Evolutionary conservation across 768 basidiomycete species (phyloP), one percentile per base, ranked within the genome.

Genomic region (Lactarius trivialis): DNA sequence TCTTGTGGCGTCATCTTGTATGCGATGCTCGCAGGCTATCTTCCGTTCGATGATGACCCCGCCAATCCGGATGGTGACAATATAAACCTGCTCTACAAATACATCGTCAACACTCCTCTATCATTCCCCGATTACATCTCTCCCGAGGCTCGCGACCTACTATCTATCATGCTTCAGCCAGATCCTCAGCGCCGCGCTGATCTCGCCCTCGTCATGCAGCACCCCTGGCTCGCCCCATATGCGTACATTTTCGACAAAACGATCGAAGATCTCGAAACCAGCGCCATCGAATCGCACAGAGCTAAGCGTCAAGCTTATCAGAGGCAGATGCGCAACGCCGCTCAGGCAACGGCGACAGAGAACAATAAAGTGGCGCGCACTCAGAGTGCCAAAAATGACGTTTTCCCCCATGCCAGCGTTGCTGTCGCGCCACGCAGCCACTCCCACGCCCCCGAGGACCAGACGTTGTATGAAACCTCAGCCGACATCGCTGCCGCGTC

Each of bases 11-110:
- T 97, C 61, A 97, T 97, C 69, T 80, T 97, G 6, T 97, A 97
- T 71, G 94, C 93, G 61, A 97, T 97, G 93, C 83, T 97, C 19
- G 93, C 93, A 1, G 93, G 93, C 11, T 96, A 96, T 71, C 87
- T 97, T n/a, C 97, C 97, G 26, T 99, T 98, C 74, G 97, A 98
- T 75, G 97, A 98, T 74, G 97, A 99, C 74, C 97, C 97, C 1
- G 89, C 87, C 32, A 99, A 98, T 73, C 97, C 97, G 4, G 97
- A 98, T 60, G 97, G 97, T 61, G 96, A 99, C 77, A 98, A 99
- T 77, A 99, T 98, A 78, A 98, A 98, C 71, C 82, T 98, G 6
- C 77, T 99, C 52, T 98, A 99, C 84, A 93, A 91, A 73, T 98
- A 99, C 76, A 99, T 99, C 75, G 89, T 98, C 75, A 94, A 88